phyloP scores from a whole-genome alignment of 768 basidiomycete genomes.

The Hygrocybe punicea region DNA sequence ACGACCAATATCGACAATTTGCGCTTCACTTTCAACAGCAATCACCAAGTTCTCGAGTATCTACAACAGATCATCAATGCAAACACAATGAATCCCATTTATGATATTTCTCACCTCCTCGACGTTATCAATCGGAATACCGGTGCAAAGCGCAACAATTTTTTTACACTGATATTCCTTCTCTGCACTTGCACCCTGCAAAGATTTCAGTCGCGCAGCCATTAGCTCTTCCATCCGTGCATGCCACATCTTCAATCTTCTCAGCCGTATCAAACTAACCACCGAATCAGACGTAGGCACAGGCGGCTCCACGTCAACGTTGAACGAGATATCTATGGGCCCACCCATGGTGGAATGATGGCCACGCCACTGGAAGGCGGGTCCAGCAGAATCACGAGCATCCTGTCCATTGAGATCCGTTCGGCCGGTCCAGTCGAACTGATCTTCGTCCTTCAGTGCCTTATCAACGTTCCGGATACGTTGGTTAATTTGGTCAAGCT shows the following conservation, averaged over 20 bases:
- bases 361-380: slow-evolving; percentile 72
- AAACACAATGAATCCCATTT: slow-evolving; percentile 11
- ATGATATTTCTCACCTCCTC: slow-evolving; percentile 66
- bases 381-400: slow-evolving; percentile 43
- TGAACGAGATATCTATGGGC: slow-evolving; percentile 59
- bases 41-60: slow-evolving; percentile 82
- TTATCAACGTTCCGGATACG: slow-evolving; percentile 81
- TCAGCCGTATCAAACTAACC: slow-evolving; percentile 63
- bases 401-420: slow-evolving; percentile 43
- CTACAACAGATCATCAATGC: slow-evolving; percentile 35
- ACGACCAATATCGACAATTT: slow-evolving; percentile 76
- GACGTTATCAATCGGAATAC: slow-evolving; percentile 81
- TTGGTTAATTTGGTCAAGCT: slow-evolving; percentile 79
- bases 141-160: slow-evolving; percentile 85
- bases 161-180: slow-evolving; percentile 90
- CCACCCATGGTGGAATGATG: slow-evolving; percentile 63
- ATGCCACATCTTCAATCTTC: slow-evolving; percentile 83
- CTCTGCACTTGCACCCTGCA: slow-evolving; percentile 80
- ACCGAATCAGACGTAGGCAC: slow-evolving; percentile 58
- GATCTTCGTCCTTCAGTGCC: slow-evolving; percentile 72
- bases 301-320: slow-evolving; percentile 70
- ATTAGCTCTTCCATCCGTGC: slow-evolving; percentile 71
- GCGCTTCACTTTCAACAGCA: slow-evolving; percentile 84
- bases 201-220: slow-evolving; percentile 58
- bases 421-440: slow-evolving; percentile 88